phyloP scores from a whole-genome alignment of 805 yeast genomes.

The Candida alai region DNA sequence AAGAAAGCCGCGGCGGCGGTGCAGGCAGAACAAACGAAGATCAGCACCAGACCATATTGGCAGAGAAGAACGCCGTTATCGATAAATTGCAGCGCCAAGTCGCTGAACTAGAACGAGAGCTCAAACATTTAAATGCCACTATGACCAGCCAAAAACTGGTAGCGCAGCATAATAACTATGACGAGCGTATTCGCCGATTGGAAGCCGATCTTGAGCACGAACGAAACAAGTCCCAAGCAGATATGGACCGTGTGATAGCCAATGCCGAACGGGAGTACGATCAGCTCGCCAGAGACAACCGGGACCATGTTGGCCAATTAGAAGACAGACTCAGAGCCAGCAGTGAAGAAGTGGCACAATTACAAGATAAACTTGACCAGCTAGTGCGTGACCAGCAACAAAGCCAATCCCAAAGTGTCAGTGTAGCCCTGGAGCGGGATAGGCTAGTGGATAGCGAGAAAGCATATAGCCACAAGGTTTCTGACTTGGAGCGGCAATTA shows the following conservation, averaged over 20 bases:
- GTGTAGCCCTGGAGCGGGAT: conserved; percentile 1
- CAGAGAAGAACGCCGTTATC: background rate
- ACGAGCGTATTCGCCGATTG: too few relatives aligned
- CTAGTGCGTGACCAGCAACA: background rate
- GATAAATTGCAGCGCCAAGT: background rate
- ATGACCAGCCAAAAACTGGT: too few relatives aligned
- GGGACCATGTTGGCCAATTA: background rate
- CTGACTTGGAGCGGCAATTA: conserved; percentile 5
- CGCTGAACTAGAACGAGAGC: background rate
- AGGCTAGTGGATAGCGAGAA: background rate
- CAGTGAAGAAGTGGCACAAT: background rate
- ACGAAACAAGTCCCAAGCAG: background rate
- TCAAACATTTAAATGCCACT: background rate
- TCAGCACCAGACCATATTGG: too few relatives aligned
- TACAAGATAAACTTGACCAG: background rate
- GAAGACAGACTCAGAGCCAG: background rate
- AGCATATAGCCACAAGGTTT: background rate
- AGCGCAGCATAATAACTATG: too few relatives aligned
- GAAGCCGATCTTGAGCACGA: background rate
- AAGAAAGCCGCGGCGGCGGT: too few relatives aligned
- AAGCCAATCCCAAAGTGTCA: background rate
- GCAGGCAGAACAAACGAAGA: too few relatives aligned
- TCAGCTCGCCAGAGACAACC: background rate
- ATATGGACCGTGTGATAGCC: background rate
- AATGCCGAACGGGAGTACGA: background rate